Base-by-base conservation (phyloP, 768 basidiomycete genomes). In the Panellus pusillus region DNA sequence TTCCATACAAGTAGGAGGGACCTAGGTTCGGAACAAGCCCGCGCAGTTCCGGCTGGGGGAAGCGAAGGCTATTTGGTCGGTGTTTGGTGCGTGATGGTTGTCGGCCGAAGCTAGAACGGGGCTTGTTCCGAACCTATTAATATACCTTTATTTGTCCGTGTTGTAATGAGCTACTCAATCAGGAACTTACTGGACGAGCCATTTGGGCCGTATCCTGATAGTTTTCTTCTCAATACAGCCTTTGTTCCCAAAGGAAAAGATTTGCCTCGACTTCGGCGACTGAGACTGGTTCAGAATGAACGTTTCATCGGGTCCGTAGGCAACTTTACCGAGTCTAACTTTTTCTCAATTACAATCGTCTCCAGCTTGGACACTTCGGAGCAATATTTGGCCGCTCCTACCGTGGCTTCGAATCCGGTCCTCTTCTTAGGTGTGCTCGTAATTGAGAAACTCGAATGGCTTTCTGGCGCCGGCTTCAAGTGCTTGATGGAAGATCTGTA, bases 401-500 rank as follows among this genome's bases (percentile, higher is more conserved):
- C 9, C 1, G 39, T 31, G 37, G n/a, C 46, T 9, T 41, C 52
- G 9, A 31, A 28, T 8, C 55, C 65, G 1, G 74, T 83, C 17
- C 69, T 74, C 11, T 82, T 85, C 55, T 78, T 75, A 29, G 86
- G 84, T 0, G 60, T 77, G 6, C 68, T 87, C 0, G 71, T 72
- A 36, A 74, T 87, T 54, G 61, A 70, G 2, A 52, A 68, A 2
- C 70, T 80, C 0, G 58, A 66, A 1, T 84, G 82, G 76, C 75
- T 88, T 18, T 79, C 83, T 1, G 68, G 70, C 0, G 62, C 61
- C 39, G 86, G 83, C 1, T 52, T 61, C 32, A 60, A 67, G 36
- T 66, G 60, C 46, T 59, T 88, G 6, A 67, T 79, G 46, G 37
- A 47, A 4, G 83, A 83, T 46, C 61, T 87, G 11, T 71, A 37